Conservation (phyloP, 75 land plant species). For the Larix kaempferi region DNA sequence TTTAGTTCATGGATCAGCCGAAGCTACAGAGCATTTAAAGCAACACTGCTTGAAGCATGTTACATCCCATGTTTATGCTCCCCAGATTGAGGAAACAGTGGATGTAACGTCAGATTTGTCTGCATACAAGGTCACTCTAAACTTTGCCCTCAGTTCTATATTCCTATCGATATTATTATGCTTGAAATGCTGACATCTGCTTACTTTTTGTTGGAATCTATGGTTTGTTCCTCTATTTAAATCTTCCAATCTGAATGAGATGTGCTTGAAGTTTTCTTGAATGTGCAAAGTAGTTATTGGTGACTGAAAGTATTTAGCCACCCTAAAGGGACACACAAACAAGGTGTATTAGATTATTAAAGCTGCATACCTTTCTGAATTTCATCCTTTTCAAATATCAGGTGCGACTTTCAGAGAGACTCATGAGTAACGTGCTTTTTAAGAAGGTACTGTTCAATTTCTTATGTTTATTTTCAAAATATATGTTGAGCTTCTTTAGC, state of each 20-base stretch:
- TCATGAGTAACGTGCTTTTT: conserved; percentile 95
- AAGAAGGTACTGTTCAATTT: conserved; percentile 65
- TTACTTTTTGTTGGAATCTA: conserved; percentile 6
- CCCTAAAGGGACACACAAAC: not conserved
- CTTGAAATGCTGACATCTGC: not conserved
- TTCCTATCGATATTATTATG: not conserved
- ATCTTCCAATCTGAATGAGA: not conserved
- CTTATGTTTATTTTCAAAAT: not conserved
- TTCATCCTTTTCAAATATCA: conserved; percentile 20
- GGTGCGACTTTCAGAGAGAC: conserved; percentile 88
- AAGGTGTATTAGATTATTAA: not conserved
- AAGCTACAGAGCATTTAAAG: conserved; percentile 95
- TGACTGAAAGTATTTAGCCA: not conserved
- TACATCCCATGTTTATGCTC: conserved; percentile 89
- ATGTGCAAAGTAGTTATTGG: not conserved
- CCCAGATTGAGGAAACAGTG: conserved; percentile 82
- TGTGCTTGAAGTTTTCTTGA: not conserved
- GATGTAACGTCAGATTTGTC: conserved; percentile 94
- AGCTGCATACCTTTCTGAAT: conserved; percentile 5
- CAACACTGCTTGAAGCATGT: conserved; percentile 88
- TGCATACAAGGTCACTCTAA: conserved; percentile 83
- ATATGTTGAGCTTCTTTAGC: not conserved
- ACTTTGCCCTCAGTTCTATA: conserved; percentile 1
- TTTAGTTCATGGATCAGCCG: conserved; percentile 97
- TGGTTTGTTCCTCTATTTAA: not conserved